phyloP scores from a whole-genome alignment of 2,329 filamentous ascomycete species.

The Microascus cirrosus region DNA sequence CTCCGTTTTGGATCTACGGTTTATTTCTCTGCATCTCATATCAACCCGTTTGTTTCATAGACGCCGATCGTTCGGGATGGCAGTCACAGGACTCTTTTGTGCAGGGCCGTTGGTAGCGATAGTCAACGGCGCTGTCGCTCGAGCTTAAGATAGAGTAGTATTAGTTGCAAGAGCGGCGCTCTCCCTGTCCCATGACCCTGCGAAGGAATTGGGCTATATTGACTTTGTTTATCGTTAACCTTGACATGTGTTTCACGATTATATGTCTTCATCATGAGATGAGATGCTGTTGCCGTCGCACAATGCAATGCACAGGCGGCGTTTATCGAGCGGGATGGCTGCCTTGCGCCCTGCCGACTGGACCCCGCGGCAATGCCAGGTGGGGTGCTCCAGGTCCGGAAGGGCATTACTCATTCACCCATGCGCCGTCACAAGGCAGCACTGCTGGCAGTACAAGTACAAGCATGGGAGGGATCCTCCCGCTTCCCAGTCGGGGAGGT shows the following conservation, averaged over 20 bases:
- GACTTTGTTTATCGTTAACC: background rate
- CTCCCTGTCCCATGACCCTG: slow-evolving; percentile 1
- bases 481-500: no score
- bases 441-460: background rate
- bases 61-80: background rate
- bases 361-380: background rate
- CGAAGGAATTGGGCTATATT: background rate
- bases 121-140: background rate
- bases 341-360: background rate
- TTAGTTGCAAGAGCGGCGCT: background rate
- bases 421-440: background rate
- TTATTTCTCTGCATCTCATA: background rate
- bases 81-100: background rate
- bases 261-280: background rate
- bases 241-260: background rate
- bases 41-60: background rate
- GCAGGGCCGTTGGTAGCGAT: background rate
- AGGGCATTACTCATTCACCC: background rate
- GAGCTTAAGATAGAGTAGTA: background rate
- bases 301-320: background rate
- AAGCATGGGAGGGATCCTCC: no score
- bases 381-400: background rate
- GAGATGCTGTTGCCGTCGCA: background rate
- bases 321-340: background rate
- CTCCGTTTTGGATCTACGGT: background rate